Base-by-base conservation (phyloP, 2,329 filamentous ascomycete species). In the Scedosporium aurantiacum region DNA sequence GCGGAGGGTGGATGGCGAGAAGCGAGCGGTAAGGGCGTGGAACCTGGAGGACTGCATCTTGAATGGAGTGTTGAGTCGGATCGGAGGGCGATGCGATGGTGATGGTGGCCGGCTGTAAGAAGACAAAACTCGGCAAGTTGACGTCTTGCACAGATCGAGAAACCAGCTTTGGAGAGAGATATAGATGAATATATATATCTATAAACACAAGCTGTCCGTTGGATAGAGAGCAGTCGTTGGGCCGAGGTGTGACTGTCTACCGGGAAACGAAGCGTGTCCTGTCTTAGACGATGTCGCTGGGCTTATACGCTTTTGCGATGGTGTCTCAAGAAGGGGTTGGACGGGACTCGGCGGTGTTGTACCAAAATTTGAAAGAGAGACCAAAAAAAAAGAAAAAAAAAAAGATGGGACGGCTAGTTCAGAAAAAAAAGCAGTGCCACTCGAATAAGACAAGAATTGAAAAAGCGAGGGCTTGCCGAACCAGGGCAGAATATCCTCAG, bases 31-130 rank as follows among this genome's bases (percentile, higher is more conserved):
- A 69, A 82, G 75, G 63, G 73, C 70, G 63, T 82, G 76, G 72
- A 82, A 78, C 67, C 78, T 77, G 7, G 78, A 74, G 55, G 73
- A 68, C 66, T 79, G 75, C 79, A 80, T 80, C 47, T 67, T 76
- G 70, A 62, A 23, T 58, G 7, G 25, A 60, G 60, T 41, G 21
- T 45, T 28, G 47, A 25, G 5, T 8, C 18, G 21, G 52, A 32
- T 21, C 2, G 32, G 47, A 23, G 21, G 45, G 32, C 8, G 37
- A 14, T n/a, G n/a, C n/a, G n/a, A n/a, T n/a, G n/a, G 37, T 1
- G 37, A 41, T 12, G 8, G 12, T 16, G n/a, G 55, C 10, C 12
- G 14, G 8, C 14, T 37, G 10, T 12, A 37, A 12, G 23, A 55
- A 27, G 2, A 55, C 16, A n/a, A n/a, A n/a, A n/a, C n/a, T n/a